Evolutionary conservation across 2,329 filamentous ascomycete genomes (phyloP).

Genomic region (Calonectria naviculata): DNA sequence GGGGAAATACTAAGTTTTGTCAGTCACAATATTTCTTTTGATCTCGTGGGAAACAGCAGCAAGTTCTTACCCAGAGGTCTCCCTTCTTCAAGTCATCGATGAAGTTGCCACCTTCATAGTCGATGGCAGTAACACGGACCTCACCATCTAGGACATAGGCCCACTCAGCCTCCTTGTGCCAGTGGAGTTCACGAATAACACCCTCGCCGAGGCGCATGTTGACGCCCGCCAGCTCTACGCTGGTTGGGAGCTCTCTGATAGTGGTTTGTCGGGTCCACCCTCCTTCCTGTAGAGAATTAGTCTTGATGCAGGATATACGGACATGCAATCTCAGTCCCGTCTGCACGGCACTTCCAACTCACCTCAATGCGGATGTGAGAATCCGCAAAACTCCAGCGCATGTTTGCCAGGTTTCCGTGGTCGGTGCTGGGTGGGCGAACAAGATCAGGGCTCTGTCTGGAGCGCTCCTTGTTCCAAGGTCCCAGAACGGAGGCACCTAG

Average conservation of each 20-base stretch:
- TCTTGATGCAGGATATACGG: background rate
- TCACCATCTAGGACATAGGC: constrained; percentile 78
- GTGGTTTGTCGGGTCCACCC: constrained; percentile 84
- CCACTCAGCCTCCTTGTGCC: constrained; percentile 86
- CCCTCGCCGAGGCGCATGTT: constrained; percentile 82
- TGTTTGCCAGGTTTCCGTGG: constrained; percentile 75
- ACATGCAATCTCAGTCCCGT: background rate
- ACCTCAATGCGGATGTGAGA: constrained; percentile 74
- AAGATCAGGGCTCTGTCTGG: constrained; percentile 77
- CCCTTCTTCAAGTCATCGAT: constrained; percentile 81
- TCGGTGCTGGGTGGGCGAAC: constrained; percentile 80
- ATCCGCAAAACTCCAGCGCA: constrained; percentile 78
- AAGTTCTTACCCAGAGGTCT: constrained; percentile 64
- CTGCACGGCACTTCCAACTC: constrained; percentile 28
- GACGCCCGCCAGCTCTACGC: constrained; percentile 78
- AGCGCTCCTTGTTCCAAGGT: constrained; percentile 75
- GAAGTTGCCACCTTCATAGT: constrained; percentile 81
- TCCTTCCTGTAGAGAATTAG: constrained; percentile 64
- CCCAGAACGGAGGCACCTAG: constrained; percentile 74
- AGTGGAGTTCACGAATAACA: constrained; percentile 81
- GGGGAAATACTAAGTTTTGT: constrained; percentile 70
- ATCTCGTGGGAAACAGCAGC: no score
- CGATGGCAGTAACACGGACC: constrained; percentile 78
- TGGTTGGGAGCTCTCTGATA: constrained; percentile 71
- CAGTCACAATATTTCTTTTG: background rate